A percentile compares a stretch with the other conserved stretches of the same genome.
Evolutionary conservation across 2,329 filamentous ascomycete species (phyloP).

Genomic region (Claviceps paspali): DNA sequence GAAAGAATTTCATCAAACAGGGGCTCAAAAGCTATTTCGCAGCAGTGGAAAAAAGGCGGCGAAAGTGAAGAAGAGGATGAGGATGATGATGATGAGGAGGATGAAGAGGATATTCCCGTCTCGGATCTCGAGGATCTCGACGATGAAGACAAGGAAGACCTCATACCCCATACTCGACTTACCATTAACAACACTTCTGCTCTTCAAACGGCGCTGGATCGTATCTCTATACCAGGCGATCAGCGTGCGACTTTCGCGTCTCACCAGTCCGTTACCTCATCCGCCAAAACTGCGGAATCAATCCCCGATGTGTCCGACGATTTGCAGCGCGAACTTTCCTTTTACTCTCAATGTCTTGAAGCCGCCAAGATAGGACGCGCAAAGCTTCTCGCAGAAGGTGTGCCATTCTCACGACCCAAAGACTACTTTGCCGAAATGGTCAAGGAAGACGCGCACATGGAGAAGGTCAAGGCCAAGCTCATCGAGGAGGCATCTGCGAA

Average conservation of each 20-base stretch:
- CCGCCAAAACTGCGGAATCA: slow-evolving; percentile 44
- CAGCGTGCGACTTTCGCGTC: slow-evolving; percentile 62
- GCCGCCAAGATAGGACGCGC: slow-evolving; percentile 59
- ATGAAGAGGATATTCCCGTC: slow-evolving; percentile 77
- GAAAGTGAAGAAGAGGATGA: slow-evolving; percentile 20
- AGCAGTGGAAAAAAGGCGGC: slow-evolving; percentile 14
- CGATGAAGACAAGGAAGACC: slow-evolving; percentile 70
- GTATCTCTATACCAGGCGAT: slow-evolving; percentile 53
- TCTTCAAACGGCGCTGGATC: slow-evolving; percentile 63
- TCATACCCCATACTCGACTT: slow-evolving; percentile 78
- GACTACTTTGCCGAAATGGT: slow-evolving; percentile 99
- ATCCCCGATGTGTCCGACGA: slow-evolving; percentile 84
- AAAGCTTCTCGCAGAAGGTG: slow-evolving; percentile 65
- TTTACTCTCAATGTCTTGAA: slow-evolving; percentile 78
- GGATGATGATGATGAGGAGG: slow-evolving; percentile 44
- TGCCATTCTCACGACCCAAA: slow-evolving; percentile 73
- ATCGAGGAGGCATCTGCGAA: slow-evolving; percentile 83
- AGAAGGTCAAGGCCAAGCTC: slow-evolving; percentile 84
- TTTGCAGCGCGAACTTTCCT: slow-evolving; percentile 77
- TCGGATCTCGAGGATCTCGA: slow-evolving; percentile 69
- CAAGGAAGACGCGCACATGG: slow-evolving; percentile 97
- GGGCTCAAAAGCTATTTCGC: slow-evolving; percentile 8
- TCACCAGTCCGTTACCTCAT: slow-evolving; percentile 62
- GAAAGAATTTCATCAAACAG: slow-evolving; percentile 12
- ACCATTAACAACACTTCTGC: slow-evolving; percentile 96